These are phyloP conservation scores for Capsicum rhomboideum DNA, from an alignment of 257 asterid genomes.

Conservation along the genomic window DNA sequence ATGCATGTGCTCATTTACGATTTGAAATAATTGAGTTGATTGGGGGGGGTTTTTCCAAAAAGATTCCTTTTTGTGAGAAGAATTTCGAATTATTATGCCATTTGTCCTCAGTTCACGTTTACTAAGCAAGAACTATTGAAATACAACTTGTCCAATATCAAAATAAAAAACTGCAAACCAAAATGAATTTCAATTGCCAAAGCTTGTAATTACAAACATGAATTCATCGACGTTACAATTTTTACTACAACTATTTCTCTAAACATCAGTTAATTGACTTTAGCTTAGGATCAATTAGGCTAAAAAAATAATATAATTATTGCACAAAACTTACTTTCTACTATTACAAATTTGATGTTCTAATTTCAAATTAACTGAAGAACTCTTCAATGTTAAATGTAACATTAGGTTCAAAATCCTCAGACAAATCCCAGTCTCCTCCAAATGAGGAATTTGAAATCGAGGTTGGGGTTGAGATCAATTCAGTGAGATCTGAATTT, in stretches of 20 bases:
- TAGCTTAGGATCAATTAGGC: constrained; percentile 1
- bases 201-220: not conserved
- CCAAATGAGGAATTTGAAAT: constrained; percentile 17
- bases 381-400: constrained; percentile 22
- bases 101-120: no score
- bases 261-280: not conserved
- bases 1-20: no score
- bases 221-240: not conserved
- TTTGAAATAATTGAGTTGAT: no score
- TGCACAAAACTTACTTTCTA: not conserved
- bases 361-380: constrained; percentile 2
- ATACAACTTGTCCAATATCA: not conserved
- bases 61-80: no score
- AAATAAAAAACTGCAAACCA: not conserved
- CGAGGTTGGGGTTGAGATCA: constrained; percentile 43
- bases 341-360: not conserved
- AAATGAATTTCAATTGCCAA: not conserved
- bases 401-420: constrained; percentile 29
- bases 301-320: not conserved
- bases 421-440: constrained; percentile 25
- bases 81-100: not conserved
- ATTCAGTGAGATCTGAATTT: constrained; percentile 38
- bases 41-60: no score
- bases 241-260: not conserved
- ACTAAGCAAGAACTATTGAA: no score